Evolutionary conservation across 495 filamentous ascomycete species (phyloP).

Genomic region (Penicillium macrosclerotiorum): DNA sequence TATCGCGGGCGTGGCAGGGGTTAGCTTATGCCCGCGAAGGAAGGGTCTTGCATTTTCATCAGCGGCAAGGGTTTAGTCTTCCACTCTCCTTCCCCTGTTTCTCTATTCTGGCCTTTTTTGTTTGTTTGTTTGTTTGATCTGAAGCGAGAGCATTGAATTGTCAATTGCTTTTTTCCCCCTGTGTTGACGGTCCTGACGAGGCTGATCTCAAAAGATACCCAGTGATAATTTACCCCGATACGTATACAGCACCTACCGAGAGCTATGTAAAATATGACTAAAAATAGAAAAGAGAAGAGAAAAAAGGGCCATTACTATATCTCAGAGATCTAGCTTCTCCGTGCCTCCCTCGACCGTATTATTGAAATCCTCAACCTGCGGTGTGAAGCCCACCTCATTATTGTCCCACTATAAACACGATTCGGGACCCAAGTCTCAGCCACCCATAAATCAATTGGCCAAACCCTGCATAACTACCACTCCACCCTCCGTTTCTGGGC

Average conservation of each 20-base stretch:
- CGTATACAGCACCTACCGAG: no score
- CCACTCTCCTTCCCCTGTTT: no score
- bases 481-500: no score
- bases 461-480: conserved; percentile 14
- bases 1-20: conserved; percentile 48
- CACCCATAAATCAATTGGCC: conserved; percentile 6
- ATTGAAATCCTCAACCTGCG: no score
- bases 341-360: neutral
- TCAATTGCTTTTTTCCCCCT: neutral
- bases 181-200: conserved; percentile 2
- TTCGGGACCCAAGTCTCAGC: neutral
- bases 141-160: neutral
- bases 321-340: neutral
- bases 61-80: conserved; percentile 3
- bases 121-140: no score
- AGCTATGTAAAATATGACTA: no score
- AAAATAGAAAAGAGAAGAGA: no score
- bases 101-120: conserved; percentile 12
- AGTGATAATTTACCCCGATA: conserved; percentile 5
- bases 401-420: no score
- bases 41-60: conserved; percentile 17
- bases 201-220: conserved; percentile 19
- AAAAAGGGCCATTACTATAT: no score
- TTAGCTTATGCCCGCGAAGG: no score
- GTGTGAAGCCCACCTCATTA: no score